phyloP scores from a whole-genome alignment of 352 stramenopile genomes.

The Pythium myriotylum region DNA sequence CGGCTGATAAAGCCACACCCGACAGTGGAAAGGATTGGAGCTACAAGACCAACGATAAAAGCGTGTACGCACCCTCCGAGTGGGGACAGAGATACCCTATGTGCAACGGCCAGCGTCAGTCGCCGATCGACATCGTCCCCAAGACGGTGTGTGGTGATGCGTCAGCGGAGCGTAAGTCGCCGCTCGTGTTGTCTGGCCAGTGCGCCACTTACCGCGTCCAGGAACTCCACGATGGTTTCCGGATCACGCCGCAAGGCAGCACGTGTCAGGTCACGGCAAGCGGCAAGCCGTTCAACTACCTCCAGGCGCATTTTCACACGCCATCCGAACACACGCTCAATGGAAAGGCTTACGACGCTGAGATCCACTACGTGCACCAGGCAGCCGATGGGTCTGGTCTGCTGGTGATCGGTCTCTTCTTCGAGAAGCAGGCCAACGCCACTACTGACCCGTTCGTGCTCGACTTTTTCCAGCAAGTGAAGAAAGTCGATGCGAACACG shows the following conservation, averaged over 20 bases:
- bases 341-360: slow-evolving; percentile 37
- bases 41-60: slow-evolving; percentile 26
- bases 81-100: slow-evolving; percentile 20
- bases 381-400: slow-evolving; percentile 11
- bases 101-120: slow-evolving; percentile 38
- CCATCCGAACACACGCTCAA: slow-evolving; percentile 45
- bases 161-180: not conserved
- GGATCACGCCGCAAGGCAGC: slow-evolving; percentile 6
- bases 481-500: slow-evolving; percentile 1
- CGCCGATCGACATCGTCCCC: slow-evolving; percentile 32
- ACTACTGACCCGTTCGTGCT: slow-evolving; percentile 18
- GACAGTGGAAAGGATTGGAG: slow-evolving; percentile 16
- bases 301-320: slow-evolving; percentile 41
- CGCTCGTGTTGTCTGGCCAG: slow-evolving; percentile 24
- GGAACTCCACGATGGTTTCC: slow-evolving; percentile 26
- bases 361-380: slow-evolving; percentile 49
- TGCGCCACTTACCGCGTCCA: slow-evolving; percentile 20
- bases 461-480: slow-evolving; percentile 10
- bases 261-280: slow-evolving; percentile 21
- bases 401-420: slow-evolving; percentile 31
- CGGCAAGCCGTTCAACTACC: slow-evolving; percentile 26
- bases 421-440: slow-evolving; percentile 16
- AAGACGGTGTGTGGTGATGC: slow-evolving; percentile 5
- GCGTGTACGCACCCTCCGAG: slow-evolving; percentile 21
- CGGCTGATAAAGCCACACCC: not conserved